Evolutionary conservation across 2,329 filamentous ascomycete species (phyloP), one percentile per base, ranked within the genome.

Genomic region (Aureobasidium lini): DNA sequence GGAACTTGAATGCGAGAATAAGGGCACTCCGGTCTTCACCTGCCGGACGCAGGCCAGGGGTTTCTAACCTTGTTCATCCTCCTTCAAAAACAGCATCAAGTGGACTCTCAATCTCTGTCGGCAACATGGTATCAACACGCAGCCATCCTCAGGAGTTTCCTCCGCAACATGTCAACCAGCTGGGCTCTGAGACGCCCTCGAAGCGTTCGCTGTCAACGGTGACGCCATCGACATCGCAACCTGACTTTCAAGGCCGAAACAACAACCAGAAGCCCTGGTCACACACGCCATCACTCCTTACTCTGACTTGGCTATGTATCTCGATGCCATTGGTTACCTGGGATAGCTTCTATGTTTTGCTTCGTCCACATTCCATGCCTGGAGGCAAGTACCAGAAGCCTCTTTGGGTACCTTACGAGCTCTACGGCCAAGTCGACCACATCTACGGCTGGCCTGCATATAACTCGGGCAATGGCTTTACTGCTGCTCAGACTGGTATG

Each of bases 361-460:
- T 89, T 57, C 88, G 91, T 18, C 91, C 91, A 32, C 83, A 86
- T 72, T 88, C 85, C 60, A 94, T 96, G 88, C 84, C 86, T 0
- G 89, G 89, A 65, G 90, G 90, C 15, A 74, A 73, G 48, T 76
- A 87, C 56, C 89, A 95, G 75, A 80, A 76, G 66, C 88, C 88
- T 1, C 67, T 95, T 43, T 96, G 84, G 81, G 76, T 75, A 32
- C 90, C 89, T 0, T 96, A 96, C 75, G 83, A 81, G 68, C 82
- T 95, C 1, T 95, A 96, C 75, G 89, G 87, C 60, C 76, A 79
- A 53, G 78, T 95, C 64, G 91, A 96, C 73, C 79, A 91, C 71
- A 79, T 93, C 34, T 96, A 96, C 75, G 90, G 90, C 42, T 86
- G 81, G 77, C 85, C 86, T 66, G 86, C 87, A 4, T 90, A 81